Evolutionary conservation across 2,329 filamentous ascomycete genomes (phyloP), one percentile per base, ranked within the genome.

Genomic region (Ambrosiella xylebori): DNA sequence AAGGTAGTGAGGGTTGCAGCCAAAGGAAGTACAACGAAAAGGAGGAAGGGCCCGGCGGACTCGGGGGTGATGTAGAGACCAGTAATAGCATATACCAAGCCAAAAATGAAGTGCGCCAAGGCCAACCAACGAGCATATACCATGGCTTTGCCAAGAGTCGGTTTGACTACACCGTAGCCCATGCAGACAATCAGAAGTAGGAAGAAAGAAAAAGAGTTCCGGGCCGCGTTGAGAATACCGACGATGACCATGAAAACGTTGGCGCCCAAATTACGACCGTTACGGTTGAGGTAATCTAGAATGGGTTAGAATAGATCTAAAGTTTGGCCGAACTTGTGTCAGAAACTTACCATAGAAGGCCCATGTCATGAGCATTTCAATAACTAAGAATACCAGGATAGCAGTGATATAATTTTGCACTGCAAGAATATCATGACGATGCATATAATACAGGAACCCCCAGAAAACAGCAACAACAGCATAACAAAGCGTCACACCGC

Each of bases 321-420:
- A 27, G 27, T 27, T 27, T 27, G 27, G 27, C 27, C 3, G 27
- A 27, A 27, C 27, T 27, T 27, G 39, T 7, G 12, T 15, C 15
- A 11, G 37, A 49, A 17, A 61, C 76, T 61, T 74, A 86, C 84
- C 83, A 69, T 97, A 98, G 73, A 95, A 98, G 49, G 88, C 89
- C 93, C 93, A 98, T 1, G 93, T 98, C 80, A 97, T 90, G 66
- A 97, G 75, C 83, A 97, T 95, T 70, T 98, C 93, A 13, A 97
- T 72, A 13, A 97, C 88, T 49, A 98, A 74, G 72, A 98, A 98
- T 56, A 93, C 81, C 54, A 98, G 76, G 61, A 97, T 98, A 8
- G 93, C 91, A 0, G 93, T 98, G 65, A 98, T 97, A 70, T 98
- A 98, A 69, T 98, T 98, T 71, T 98, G 93, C 1, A 98, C 93